Conservation (phyloP, 192 early-diverging fungal genomes). For the Lunasporangiospora selenospora region DNA sequence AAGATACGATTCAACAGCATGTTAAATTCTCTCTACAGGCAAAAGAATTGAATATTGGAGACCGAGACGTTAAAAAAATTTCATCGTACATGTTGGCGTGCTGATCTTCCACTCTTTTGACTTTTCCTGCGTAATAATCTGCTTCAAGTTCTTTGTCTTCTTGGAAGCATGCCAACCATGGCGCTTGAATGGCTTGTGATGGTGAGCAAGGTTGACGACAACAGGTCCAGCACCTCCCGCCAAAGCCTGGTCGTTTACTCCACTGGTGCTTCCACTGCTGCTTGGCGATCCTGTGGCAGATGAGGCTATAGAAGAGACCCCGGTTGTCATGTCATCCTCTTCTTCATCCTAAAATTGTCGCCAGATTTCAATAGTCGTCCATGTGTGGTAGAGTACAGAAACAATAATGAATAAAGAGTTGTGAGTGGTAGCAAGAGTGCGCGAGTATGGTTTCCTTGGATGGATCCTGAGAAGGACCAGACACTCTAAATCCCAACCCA, state of each 20-base stretch:
- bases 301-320: constrained; percentile 36
- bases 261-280: constrained; percentile 23
- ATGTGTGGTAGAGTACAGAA: too few species aligned
- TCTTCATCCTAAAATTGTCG: constrained; percentile 45
- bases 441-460: too few species aligned
- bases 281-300: constrained; percentile 31
- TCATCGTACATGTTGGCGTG: constrained; percentile 10
- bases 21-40: too few species aligned
- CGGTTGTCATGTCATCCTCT: constrained; percentile 31
- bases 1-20: not conserved
- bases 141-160: constrained; percentile 83
- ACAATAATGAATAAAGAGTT: too few species aligned
- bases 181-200: constrained; percentile 79
- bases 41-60: not conserved
- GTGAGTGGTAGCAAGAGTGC: too few species aligned
- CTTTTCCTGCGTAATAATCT: constrained; percentile 79
- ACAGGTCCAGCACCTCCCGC: not conserved
- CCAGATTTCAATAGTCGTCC: too few species aligned
- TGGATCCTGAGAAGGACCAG: too few species aligned
- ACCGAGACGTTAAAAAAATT: not conserved
- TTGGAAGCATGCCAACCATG: constrained; percentile 65
- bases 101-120: constrained; percentile 40
- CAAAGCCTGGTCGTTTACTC: not conserved
- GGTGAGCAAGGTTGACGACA: constrained; percentile 34
- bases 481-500: too few species aligned